phyloP scores from a whole-genome alignment of 176 grass and related monocot genomes.

The Rhipidocladum racemiflorum region DNA sequence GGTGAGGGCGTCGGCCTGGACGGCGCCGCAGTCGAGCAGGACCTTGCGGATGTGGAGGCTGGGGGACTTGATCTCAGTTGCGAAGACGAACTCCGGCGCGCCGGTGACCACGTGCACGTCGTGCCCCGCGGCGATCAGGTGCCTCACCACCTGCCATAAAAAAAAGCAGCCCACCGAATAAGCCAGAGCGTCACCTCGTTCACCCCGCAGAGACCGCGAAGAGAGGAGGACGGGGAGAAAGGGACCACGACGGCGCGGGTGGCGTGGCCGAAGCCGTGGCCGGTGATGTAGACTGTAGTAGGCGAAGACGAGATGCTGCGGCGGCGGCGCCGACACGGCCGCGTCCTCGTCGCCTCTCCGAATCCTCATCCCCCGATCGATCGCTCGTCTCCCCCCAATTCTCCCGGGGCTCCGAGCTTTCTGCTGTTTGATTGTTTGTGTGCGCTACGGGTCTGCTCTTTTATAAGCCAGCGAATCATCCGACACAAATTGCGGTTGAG shows the following conservation, averaged over 20 bases:
- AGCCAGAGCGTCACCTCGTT: not conserved
- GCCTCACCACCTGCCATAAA: conserved; percentile 82
- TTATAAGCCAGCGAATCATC: not conserved
- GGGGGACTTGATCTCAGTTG: conserved; percentile 70
- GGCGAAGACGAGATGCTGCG: conserved; percentile 63
- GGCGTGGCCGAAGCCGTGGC: conserved; percentile 96
- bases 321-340: conserved; percentile 20
- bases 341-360: conserved; percentile 2
- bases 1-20: conserved; percentile 96
- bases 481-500: too few relatives aligned
- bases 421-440: not conserved
- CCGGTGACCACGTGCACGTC: conserved; percentile 92
- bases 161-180: not conserved
- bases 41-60: conserved; percentile 88
- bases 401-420: not conserved
- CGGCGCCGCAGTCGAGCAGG: conserved; percentile 95
- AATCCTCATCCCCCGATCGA: conserved; percentile 42
- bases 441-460: not conserved
- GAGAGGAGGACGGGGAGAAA: not conserved
- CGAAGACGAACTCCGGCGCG: conserved; percentile 94
- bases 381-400: not conserved
- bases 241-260: conserved; percentile 82
- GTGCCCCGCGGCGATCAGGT: conserved; percentile 77
- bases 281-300: conserved; percentile 98
- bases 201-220: not conserved